A percentile compares a stretch with the other conserved stretches of the same genome.
These are phyloP conservation scores for Neostapfia colusana DNA, from an alignment of 176 grass and related monocot species.

Conservation along the genomic window DNA sequence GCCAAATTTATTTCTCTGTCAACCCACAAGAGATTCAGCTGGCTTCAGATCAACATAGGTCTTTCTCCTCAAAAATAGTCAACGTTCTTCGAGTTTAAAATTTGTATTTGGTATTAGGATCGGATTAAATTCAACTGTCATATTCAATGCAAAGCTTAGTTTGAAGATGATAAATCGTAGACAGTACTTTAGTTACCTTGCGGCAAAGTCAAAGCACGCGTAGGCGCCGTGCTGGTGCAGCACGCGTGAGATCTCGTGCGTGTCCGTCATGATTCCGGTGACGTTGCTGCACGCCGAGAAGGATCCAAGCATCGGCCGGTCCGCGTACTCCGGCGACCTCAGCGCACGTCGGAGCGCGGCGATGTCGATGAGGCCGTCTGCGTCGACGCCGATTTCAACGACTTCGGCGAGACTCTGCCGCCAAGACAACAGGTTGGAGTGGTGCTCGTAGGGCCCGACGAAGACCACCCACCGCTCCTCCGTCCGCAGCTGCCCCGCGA, in stretches of 20 bases:
- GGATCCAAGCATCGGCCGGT: conserved; percentile 69
- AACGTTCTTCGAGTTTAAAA: too few relatives aligned
- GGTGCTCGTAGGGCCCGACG: conserved; percentile 78
- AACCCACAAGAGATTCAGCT: too few relatives aligned
- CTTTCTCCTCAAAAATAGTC: too few relatives aligned
- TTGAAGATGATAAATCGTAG: background rate
- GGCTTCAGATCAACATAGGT: too few relatives aligned
- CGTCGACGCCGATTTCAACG: conserved; percentile 63
- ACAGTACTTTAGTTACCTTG: conserved; percentile 42
- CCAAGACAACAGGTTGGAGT: conserved; percentile 91
- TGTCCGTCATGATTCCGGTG: conserved; percentile 64
- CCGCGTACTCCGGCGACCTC: conserved; percentile 15
- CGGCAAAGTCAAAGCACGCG: conserved; percentile 88
- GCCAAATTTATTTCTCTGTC: too few relatives aligned
- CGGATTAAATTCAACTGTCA: too few relatives aligned
- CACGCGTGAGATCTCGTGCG: conserved; percentile 48
- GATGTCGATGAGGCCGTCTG: conserved; percentile 50
- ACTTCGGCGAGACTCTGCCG: conserved; percentile 68
- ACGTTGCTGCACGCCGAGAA: conserved; percentile 96
- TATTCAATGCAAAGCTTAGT: background rate
- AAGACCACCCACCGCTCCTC: conserved; percentile 84
- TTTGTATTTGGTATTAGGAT: too few relatives aligned
- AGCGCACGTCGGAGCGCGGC: conserved; percentile 43
- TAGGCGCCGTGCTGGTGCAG: conserved; percentile 78
- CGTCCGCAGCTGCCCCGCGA: conserved; percentile 32